Conservation (phyloP, 768 basidiomycete genomes). For the Trametes cingulata region DNA sequence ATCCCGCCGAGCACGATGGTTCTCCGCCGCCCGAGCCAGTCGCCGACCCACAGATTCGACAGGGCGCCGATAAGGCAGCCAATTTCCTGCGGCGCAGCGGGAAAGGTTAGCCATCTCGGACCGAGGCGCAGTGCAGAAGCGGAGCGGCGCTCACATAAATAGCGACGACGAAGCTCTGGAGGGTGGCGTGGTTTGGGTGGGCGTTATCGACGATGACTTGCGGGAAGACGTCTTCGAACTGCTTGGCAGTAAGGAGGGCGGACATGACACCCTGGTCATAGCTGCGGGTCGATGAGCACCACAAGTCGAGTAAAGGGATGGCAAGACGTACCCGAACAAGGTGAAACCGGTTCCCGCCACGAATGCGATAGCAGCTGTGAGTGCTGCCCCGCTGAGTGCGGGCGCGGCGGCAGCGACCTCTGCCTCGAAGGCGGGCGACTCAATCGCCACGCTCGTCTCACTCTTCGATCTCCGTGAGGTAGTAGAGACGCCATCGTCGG, state of each 20-base stretch:
- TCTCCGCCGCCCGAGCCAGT: slow-evolving; percentile 56
- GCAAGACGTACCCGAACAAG: slow-evolving; percentile 51
- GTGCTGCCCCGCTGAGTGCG: slow-evolving; percentile 41
- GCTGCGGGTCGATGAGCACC: slow-evolving; percentile 37
- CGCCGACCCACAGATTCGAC: slow-evolving; percentile 61
- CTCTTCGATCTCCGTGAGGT: slow-evolving; percentile 4
- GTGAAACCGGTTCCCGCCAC: slow-evolving; percentile 63
- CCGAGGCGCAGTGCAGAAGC: background rate
- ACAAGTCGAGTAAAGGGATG: no score
- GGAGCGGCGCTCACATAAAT: slow-evolving; percentile 45
- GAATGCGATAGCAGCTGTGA: slow-evolving; percentile 53
- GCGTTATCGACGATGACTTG: slow-evolving; percentile 46
- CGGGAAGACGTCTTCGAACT: slow-evolving; percentile 62
- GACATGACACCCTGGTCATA: slow-evolving; percentile 76
- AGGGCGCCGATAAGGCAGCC: slow-evolving; percentile 66
- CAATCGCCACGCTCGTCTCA: slow-evolving; percentile 1
- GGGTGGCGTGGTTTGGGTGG: slow-evolving; percentile 48
- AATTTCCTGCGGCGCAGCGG: slow-evolving; percentile 50
- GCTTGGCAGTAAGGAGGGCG: slow-evolving; percentile 57
- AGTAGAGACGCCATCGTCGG: slow-evolving; percentile 5
- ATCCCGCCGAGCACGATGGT: slow-evolving; percentile 59
- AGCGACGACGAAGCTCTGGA: slow-evolving; percentile 61
- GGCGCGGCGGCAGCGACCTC: slow-evolving; percentile 38
- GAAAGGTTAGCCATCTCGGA: background rate
- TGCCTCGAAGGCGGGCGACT: slow-evolving; percentile 32